Conservation (phyloP, 2,329 filamentous ascomycete species). For the Penicillium olsonii region DNA sequence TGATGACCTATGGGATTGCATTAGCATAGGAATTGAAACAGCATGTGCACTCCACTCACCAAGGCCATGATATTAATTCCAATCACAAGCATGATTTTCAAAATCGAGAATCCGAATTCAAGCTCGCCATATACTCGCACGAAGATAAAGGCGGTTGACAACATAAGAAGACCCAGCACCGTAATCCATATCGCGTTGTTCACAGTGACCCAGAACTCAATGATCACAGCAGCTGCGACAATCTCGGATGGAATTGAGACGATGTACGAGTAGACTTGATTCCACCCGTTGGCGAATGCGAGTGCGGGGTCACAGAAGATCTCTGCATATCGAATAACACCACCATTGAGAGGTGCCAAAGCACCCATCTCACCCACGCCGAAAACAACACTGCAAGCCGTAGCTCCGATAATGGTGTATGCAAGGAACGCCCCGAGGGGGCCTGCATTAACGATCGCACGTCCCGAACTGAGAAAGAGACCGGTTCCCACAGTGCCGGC, state of each 20-base stretch:
- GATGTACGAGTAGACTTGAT: slow-evolving; percentile 36
- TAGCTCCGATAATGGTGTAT: slow-evolving; percentile 41
- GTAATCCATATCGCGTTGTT: slow-evolving; percentile 48
- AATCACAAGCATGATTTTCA: slow-evolving; percentile 63
- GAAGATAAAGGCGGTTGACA: slow-evolving; percentile 37
- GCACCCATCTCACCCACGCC: slow-evolving; percentile 41
- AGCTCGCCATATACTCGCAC: slow-evolving; percentile 53
- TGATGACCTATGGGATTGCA: slow-evolving; percentile 17
- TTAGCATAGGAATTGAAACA: neutral
- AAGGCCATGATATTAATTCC: slow-evolving; percentile 62
- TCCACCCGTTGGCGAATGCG: slow-evolving; percentile 41
- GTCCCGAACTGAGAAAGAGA: slow-evolving; percentile 39
- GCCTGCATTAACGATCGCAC: slow-evolving; percentile 34
- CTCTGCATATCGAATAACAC: slow-evolving; percentile 38
- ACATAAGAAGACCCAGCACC: slow-evolving; percentile 39
- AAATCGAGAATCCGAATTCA: slow-evolving; percentile 54
- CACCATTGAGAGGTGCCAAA: slow-evolving; percentile 41
- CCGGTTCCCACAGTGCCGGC: slow-evolving; percentile 42
- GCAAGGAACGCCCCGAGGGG: slow-evolving; percentile 38
- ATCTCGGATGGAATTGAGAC: slow-evolving; percentile 37
- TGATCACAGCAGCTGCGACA: slow-evolving; percentile 33
- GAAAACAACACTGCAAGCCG: slow-evolving; percentile 36
- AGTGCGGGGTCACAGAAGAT: slow-evolving; percentile 42
- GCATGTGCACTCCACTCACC: slow-evolving; percentile 14
- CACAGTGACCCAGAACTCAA: slow-evolving; percentile 47